phyloP scores from a whole-genome alignment of 1,284 basidiomycete genomes.

The Inonotus obliquus region DNA sequence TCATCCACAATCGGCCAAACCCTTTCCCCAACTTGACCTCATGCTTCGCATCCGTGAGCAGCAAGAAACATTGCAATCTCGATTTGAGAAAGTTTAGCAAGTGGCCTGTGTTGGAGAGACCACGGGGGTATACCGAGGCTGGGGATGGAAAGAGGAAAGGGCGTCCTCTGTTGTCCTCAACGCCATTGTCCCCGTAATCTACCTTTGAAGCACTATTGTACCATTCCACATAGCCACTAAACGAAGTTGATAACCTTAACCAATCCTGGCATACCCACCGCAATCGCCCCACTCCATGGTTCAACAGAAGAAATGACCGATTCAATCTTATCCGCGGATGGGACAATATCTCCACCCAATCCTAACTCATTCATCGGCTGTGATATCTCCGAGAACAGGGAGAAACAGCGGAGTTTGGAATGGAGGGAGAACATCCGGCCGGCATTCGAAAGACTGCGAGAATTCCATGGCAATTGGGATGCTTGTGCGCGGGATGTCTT shows the following conservation, averaged over 20 bases:
- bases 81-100: too few relatives aligned
- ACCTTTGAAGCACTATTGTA: too few relatives aligned
- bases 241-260: not conserved
- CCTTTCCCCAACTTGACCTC: too few relatives aligned
- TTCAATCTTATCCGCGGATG: not conserved
- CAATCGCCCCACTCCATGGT: constrained; percentile 3
- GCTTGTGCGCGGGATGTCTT: not conserved
- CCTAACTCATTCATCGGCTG: constrained; percentile 2
- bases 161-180: too few relatives aligned
- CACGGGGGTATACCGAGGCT: too few relatives aligned
- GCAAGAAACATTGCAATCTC: too few relatives aligned
- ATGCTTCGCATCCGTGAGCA: too few relatives aligned
- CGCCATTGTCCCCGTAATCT: too few relatives aligned
- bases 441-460: not conserved
- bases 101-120: too few relatives aligned
- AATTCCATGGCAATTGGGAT: not conserved
- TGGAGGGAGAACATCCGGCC: not conserved
- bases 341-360: not conserved
- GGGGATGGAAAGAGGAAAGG: too few relatives aligned
- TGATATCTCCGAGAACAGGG: not conserved
- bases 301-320: not conserved
- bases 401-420: not conserved
- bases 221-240: not conserved
- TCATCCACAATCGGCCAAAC: too few relatives aligned
- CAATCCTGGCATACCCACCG: not conserved